These are phyloP conservation scores for Stemphylium lycopersici DNA, from an alignment of 2,329 filamentous ascomycete species.

Conservation along the genomic window DNA sequence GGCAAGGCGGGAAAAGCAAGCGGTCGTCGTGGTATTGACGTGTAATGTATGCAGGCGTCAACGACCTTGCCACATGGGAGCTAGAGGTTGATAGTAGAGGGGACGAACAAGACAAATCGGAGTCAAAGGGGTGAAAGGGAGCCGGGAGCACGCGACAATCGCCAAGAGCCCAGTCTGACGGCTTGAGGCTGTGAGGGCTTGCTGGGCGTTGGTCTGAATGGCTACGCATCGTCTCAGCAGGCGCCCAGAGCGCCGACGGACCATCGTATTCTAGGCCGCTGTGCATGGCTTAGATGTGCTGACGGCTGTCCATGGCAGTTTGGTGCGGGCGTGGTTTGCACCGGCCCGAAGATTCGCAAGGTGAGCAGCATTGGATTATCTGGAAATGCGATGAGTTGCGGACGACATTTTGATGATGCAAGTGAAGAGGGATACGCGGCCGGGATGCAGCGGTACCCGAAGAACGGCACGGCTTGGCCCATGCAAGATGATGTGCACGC, in stretches of 20 bases:
- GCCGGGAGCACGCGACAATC: slow-evolving; percentile 21
- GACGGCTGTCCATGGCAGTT: not conserved
- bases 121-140: not conserved
- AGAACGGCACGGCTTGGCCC: not conserved
- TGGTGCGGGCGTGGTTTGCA: not conserved
- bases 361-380: too few relatives aligned
- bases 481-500: slow-evolving; percentile 1
- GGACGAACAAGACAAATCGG: not conserved
- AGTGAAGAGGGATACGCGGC: not conserved
- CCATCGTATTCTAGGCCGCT: not conserved
- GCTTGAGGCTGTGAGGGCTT: slow-evolving; percentile 24
- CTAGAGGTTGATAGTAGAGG: not conserved
- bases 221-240: slow-evolving; percentile 17
- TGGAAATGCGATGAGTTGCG: not conserved
- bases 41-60: not conserved
- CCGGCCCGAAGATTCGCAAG: not conserved
- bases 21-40: slow-evolving; percentile 5
- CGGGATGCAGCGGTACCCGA: not conserved
- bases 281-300: not conserved
- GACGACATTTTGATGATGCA: not conserved
- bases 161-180: slow-evolving; percentile 21
- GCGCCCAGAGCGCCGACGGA: slow-evolving; percentile 11
- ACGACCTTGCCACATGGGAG: not conserved
- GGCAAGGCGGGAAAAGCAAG: too few relatives aligned
- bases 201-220: slow-evolving; percentile 7